A percentile compares a stretch with the other conserved stretches of the same genome.
These are phyloP conservation scores for Lycium barbarum DNA, from an alignment of 257 asterid species.

Conservation along the genomic window DNA sequence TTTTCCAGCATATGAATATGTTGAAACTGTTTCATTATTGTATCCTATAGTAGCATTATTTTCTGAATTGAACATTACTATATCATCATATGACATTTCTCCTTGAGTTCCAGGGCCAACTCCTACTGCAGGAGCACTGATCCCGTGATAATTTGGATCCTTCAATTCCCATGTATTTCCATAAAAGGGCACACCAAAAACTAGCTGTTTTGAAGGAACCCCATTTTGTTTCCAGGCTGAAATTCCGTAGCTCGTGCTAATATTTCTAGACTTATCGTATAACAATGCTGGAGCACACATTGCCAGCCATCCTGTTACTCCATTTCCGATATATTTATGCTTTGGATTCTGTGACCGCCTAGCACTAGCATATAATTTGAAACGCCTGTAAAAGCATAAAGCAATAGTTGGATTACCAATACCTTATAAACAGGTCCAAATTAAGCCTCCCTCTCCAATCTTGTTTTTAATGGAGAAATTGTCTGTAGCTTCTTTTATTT, in stretches of 20 bases:
- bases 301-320: not conserved
- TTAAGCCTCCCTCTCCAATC: constrained; percentile 53
- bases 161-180: constrained; percentile 68
- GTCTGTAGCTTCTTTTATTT: constrained; percentile 41
- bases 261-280: constrained; percentile 53
- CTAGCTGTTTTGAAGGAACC: constrained; percentile 45
- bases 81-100: constrained; percentile 44
- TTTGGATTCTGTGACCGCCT: not conserved
- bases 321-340: not conserved
- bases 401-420: not conserved
- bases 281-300: too few species aligned
- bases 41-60: constrained; percentile 54
- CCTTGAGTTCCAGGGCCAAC: constrained; percentile 67
- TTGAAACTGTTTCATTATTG: constrained; percentile 56
- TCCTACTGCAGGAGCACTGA: constrained; percentile 62
- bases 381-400: not conserved
- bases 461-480: constrained; percentile 40
- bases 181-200: constrained; percentile 72
- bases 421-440: constrained; percentile 55
- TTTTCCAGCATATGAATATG: constrained; percentile 59
- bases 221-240: constrained; percentile 56
- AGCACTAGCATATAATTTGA: not conserved
- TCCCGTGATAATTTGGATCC: constrained; percentile 61
- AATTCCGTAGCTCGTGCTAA: constrained; percentile 66
- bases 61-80: constrained; percentile 47